Evolutionary conservation across 805 yeast species (phyloP), one percentile per base, ranked within the genome.

Genomic region (Priceomyces carsonii): DNA sequence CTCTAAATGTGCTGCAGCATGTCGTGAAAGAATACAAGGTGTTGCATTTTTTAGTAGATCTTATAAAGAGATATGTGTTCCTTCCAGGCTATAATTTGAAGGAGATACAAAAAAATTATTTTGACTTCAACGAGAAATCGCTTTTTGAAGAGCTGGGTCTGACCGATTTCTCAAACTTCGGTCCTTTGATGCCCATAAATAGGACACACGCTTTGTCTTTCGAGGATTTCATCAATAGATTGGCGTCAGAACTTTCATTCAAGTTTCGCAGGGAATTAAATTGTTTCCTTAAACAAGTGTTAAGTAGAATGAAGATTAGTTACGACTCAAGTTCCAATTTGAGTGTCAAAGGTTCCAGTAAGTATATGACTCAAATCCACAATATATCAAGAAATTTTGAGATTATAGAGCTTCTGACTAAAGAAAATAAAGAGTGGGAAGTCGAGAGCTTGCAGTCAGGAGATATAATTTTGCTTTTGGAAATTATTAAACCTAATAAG

Each of bases 401-500:
- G n/a, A 33, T 33, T 5, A 21, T 7, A 4, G 35, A 33, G 10
- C 8, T 34, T 6, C 15, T 21, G 2, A 15, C 18, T 13, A 5
- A 16, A 4, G 14, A 12, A 4, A 29, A 28, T 13, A 41, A 42
- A 13, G 33, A 27, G 21, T 33, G 19, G 30, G 32, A 18, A 12
- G 34, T 5, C 4, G 23, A 27, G 5, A 21, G 9, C 8, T 7
- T 30, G 8, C 8, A 10, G 26, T 26, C 27, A 18, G 18, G 26
- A 25, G 43, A 36, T 13, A 17, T 22, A 9, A 32, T 59, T 3
- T 44, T 47, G 3, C 37, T 59, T 12, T 8, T 60, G 10, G 60
- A 56, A 22, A 32, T 63, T 8, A 45, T 51, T 8, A 53, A 51
- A 33, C 65, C 66, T 0, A 54, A 52, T 32, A 51, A 48, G 25